Percentiles rank a stretch among this genome's conserved stretches.
Conservation (phyloP, 441 rosid genomes). For the Adansonia madagascariensis region DNA sequence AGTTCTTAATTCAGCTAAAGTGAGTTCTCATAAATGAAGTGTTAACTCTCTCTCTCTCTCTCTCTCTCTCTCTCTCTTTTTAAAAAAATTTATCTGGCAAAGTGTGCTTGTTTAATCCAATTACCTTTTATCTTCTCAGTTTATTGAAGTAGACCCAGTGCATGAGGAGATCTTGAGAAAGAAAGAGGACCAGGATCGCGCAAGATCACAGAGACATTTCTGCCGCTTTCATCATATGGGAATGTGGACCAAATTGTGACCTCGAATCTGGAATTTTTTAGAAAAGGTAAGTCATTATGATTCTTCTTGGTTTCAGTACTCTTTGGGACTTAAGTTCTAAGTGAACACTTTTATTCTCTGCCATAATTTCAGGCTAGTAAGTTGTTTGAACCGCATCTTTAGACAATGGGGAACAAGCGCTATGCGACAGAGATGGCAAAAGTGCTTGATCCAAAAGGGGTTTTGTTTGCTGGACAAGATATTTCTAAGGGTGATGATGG, state of each 20-base stretch:
- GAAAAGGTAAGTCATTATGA: slow-evolving; percentile 61
- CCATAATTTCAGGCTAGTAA: slow-evolving; percentile 74
- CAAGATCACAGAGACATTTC: slow-evolving; percentile 80
- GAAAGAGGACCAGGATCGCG: slow-evolving; percentile 98
- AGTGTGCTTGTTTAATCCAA: slow-evolving; percentile 11
- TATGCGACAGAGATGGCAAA: slow-evolving; percentile 99
- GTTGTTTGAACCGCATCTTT: slow-evolving; percentile 88
- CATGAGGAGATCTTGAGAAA: slow-evolving; percentile 87
- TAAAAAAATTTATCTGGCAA: slow-evolving; percentile 1
- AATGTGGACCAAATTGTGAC: slow-evolving; percentile 99
- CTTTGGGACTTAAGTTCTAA: not conserved
- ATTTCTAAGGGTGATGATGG: slow-evolving; percentile 96
- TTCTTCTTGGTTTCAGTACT: slow-evolving; percentile 16
- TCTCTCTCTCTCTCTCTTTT: too few relatives aligned
- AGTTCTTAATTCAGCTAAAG: slow-evolving; percentile 99
- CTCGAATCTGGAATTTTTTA: slow-evolving; percentile 95
- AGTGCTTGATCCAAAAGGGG: slow-evolving; percentile 90
- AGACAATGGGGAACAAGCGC: slow-evolving; percentile 97
- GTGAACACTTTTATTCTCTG: not conserved
- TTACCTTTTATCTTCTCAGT: slow-evolving; percentile 49
- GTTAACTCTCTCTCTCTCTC: not conserved
- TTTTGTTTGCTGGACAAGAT: slow-evolving; percentile 87
- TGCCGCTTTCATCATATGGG: slow-evolving; percentile 93
- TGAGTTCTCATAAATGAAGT: slow-evolving; percentile 27
- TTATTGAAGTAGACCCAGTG: slow-evolving; percentile 79